These are phyloP conservation scores for Lachnellula arida DNA, from an alignment of 2,329 filamentous ascomycete species.

Conservation along the genomic window DNA sequence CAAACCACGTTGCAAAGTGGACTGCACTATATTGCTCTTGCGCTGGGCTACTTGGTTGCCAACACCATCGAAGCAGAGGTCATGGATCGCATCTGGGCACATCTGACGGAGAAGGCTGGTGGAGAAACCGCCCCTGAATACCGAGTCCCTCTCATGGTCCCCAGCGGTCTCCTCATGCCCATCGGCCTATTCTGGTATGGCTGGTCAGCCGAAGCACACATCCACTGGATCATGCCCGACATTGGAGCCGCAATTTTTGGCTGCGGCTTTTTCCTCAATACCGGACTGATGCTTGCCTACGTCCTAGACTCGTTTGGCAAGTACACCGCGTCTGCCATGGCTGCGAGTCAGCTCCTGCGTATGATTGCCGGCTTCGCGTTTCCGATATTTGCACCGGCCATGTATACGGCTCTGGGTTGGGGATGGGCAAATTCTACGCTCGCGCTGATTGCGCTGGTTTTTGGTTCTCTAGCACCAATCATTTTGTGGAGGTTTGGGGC, in stretches of 20 bases:
- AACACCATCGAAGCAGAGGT: slow-evolving; percentile 40
- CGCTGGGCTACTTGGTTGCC: slow-evolving; percentile 30
- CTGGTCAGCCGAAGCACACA: slow-evolving; percentile 45
- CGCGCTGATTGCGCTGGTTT: not conserved
- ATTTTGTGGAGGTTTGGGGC: not conserved
- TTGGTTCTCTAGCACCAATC: not conserved
- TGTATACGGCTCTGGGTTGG: slow-evolving; percentile 9
- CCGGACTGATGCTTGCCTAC: slow-evolving; percentile 37
- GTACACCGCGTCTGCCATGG: slow-evolving; percentile 43
- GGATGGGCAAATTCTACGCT: not conserved
- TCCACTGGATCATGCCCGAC: slow-evolving; percentile 52
- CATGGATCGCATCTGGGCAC: slow-evolving; percentile 14
- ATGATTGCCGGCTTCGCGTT: slow-evolving; percentile 27
- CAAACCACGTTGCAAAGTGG: not conserved
- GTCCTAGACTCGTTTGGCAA: slow-evolving; percentile 42
- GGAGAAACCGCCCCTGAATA: slow-evolving; percentile 46
- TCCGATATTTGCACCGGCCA: slow-evolving; percentile 38
- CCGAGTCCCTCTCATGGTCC: slow-evolving; percentile 52
- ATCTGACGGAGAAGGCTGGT: slow-evolving; percentile 6
- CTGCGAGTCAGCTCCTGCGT: slow-evolving; percentile 32
- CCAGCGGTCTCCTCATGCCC: slow-evolving; percentile 48
- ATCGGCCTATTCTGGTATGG: slow-evolving; percentile 52
- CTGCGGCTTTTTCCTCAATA: slow-evolving; percentile 35
- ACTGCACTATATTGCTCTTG: not conserved
- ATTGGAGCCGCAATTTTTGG: slow-evolving; percentile 48